Evolutionary conservation across 345 rosid species (phyloP), one percentile per base, ranked within the genome.

Genomic region (Ailanthus altissimus): DNA sequence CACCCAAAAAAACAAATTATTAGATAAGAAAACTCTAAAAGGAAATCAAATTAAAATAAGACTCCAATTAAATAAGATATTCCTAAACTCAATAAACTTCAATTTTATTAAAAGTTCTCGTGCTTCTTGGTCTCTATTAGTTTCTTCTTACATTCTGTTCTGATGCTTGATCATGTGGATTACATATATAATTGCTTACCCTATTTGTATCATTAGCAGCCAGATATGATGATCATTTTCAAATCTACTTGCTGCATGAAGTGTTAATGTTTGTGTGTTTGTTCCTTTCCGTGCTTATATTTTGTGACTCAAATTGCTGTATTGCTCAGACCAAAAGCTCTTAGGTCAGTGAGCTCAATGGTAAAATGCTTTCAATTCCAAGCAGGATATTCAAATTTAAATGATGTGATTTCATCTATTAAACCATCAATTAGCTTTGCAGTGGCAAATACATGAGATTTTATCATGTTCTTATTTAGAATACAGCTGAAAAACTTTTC

Each of bases 161-260:
- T 32, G 10, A 20, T 70, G 47, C 23, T 64, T 64, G 74, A 53
- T 49, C 43, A 28, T 69, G 36, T 60, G 18, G 18, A 43, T 56
- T 49, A 45, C n/a, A 71, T 18, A 54, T 53, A 26, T 21, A 21
- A 4, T 21, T 11, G 6, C 60, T 56, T 20, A 13, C 50, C 46
- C 36, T 21, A 38, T 8, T 16, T 15, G 54, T 15, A 26, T 72
- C 21, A 43, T 26, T 15, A 58, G 43, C 18, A 59, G 56, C 21
- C 50, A 15, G 54, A 18, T 20, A 3, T 58, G 7, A 42, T 40
- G 13, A 25, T 57, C 65, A 8, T 14, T 42, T 72, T 25, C 53
- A 72, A 72, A 72, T 57, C 40, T 72, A 42, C 23, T 21, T 25
- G 8, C 53, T 25, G 38, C 40, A 56, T 72, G 51, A 42, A 70